Evolutionary conservation across 176 grass and related monocot species (phyloP).

Genomic region (Echinochloa phyllopogon): DNA sequence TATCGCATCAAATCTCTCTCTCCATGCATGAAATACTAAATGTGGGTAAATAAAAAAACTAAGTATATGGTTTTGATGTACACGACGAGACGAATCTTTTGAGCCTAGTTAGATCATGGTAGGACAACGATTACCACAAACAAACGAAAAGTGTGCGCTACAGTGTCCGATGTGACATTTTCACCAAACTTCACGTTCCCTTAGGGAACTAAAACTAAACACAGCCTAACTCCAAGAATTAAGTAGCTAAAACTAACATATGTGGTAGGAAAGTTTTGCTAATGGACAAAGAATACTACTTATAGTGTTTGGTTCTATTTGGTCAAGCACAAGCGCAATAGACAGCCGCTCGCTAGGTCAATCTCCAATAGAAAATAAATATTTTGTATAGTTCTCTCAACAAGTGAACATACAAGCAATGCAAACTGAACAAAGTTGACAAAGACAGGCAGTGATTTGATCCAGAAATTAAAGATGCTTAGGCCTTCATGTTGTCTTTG

Average conservation of each 20-base stretch:
- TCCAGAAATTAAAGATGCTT: not conserved
- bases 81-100: too few relatives aligned
- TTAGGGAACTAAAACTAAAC: too few relatives aligned
- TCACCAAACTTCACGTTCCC: too few relatives aligned
- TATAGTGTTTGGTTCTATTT: not conserved
- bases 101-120: too few relatives aligned
- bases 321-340: not conserved
- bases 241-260: slow-evolving; percentile 27
- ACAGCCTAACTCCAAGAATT: not conserved
- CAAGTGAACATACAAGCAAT: not conserved
- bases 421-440: not conserved
- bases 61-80: too few relatives aligned
- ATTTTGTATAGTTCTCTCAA: not conserved
- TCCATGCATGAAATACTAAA: too few relatives aligned
- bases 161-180: too few relatives aligned
- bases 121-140: too few relatives aligned
- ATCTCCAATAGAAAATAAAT: slow-evolving; percentile 15
- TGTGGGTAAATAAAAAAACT: too few relatives aligned
- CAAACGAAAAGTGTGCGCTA: too few relatives aligned
- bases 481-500: not conserved
- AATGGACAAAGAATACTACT: not conserved
- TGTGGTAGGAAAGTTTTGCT: not conserved
- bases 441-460: not conserved
- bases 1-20: too few relatives aligned
- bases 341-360: not conserved